Evolutionary conservation across 345 rosid species (phyloP), one percentile per base, ranked within the genome.

Genomic region (Leavenworthia alabamica): DNA sequence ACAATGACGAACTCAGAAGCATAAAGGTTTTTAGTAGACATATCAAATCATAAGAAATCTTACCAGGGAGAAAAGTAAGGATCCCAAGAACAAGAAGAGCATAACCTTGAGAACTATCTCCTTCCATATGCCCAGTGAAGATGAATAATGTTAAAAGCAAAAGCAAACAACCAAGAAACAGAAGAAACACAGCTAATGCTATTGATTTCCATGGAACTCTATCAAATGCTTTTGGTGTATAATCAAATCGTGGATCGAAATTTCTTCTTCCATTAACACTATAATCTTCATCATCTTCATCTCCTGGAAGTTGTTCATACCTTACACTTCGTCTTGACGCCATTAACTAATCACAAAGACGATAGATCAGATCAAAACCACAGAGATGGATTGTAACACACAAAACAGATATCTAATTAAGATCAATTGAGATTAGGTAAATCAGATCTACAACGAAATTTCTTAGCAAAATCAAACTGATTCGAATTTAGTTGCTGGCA

Each of bases 61-160:
- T 74, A 90, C 96, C 95, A 68, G 96, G 98, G 14, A 88, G 83
- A 78, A 91, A 91, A 44, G 95, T 67, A 59, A 91, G 79, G 64
- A 88, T 35, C 29, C 98, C 96, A 20, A 86, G 94, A 58, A 75
- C 78, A 37, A 88, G 67, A 57, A 88, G 90, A 17, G 95, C 98
- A 56, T 81, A 88, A 8, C 73, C 96, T 70, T 86, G 96, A 5
- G 96, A 84, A 42, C 68, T 74, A 28, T 91, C 95, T 37, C 90
- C 95, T 33, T 82, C 91, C 90, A 91, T 86, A 69, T 91, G 98
- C 66, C 96, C 95, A 3, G 82, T 79, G 56, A 88, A 71, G 73
- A 91, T 78, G 67, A 88, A 84, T 70, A 81, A 39, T 2, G 90
- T 72, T 41, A 91, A 83, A 58, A 83, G 81, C 23, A 91, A 82